Base-by-base conservation (phyloP, 2,329 filamentous ascomycete species). In the Didymellaceae sp. region DNA sequence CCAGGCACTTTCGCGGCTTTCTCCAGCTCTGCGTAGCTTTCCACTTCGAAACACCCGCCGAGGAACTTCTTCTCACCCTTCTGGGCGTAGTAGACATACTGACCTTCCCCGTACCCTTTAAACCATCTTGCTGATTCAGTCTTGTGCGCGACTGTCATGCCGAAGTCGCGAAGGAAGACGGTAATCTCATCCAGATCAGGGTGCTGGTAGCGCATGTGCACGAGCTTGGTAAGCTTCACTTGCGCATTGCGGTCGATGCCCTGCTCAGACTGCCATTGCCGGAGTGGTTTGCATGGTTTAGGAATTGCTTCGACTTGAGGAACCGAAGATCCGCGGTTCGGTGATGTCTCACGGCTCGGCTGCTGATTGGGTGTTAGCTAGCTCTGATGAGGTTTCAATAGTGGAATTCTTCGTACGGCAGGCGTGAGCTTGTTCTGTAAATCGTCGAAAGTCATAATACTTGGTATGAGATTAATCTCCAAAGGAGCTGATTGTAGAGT, bases 91-190 rank as follows among this genome's bases (percentile, higher is more conserved):
- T 86, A 76, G 2, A 85, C 73, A 64, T 83, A 86, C 10, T 83
- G 82, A 58, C 86, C 83, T 6, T 71, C 72, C 11, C 85, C 83
- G 61, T 86, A 86, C 14, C 85, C 85, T 31, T 82, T 79, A 67
- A 80, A 86, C 74, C 82, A 87, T 24, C 82, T 80, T 50, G 64
- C 60, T 1, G 54, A 61, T 0, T 66, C 63, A 0, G 58, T 56
- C 40, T 70, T 69, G 21, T 70, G 58, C 5, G 63, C 68, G 6
- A 72, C 62, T 16, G 45, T 66, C 68, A 73, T 70, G 25, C 70
- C 70, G 41, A 72, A 72, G 52, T 73, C 68, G 24, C 59, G 52
- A 2, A 75, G 66, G 61, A 77, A 82, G 2, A 65, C 74, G 4
- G 76, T 80, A 34, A 81, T 80, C 47, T 74, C 66, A 17, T 74